Base-by-base conservation (phyloP, 139 green algal species). In the Coelastrella sp. region DNA sequence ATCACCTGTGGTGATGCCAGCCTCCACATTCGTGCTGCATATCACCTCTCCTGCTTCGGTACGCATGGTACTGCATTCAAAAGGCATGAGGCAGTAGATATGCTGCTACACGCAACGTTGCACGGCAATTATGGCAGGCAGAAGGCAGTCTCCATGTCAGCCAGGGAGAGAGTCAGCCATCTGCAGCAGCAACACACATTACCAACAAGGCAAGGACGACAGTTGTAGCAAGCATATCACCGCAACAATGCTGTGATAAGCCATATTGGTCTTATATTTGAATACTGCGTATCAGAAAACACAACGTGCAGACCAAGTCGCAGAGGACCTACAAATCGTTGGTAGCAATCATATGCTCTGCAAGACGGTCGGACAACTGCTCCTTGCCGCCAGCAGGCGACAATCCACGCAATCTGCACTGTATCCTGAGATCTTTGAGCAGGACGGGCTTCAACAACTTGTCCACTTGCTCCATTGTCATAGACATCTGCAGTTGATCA, bases 311-410 rank as follows among this genome's bases (percentile, higher is more conserved):
- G n/a, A n/a, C n/a, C n/a, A n/a, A n/a, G n/a, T n/a, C n/a, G n/a
- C n/a, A n/a, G n/a, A n/a, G n/a, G n/a, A 48, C 92, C 89, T 59
- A 96, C 93, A 81, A 85, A 79, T 96, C 85, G 27, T 88, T 81
- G 2, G 89, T 94, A 37, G 84, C 51, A 25, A 93, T 50, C 90
- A 96, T 96, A 91, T 93, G 40, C 48, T 96, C 91, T 41, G 66
- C 75, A 30, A 97, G 60, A 30, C 93, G 89, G 50, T 97, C 89
- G 2, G 59, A 27, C 25, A 97, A 87, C 30, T 89, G 73, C 40
- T 97, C 94, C 13, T 88, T 86, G 78, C 89, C 88, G 34, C 94
- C 94, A 25, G 86, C 94, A 13, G 94, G 94, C 35, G 88, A 93
- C 11, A 97, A n/a, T 32, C 81, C 81, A 41, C 81, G 69, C 11